A percentile compares a stretch with the other conserved stretches of the same genome.
Conservation (phyloP, 768 basidiomycete genomes). For the Suillus alpinus region DNA sequence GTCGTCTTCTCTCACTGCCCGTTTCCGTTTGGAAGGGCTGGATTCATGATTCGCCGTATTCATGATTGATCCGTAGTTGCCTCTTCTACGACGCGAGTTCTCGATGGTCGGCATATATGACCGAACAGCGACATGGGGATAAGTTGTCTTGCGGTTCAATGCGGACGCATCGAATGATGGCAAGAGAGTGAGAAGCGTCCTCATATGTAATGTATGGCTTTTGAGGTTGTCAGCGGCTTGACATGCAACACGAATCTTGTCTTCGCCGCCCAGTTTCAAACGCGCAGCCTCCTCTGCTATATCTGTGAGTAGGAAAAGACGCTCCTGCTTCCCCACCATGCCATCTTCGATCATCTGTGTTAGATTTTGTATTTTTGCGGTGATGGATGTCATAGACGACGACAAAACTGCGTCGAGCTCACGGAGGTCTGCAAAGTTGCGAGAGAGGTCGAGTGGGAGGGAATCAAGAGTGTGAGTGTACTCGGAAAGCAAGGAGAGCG, state of each 20-base stretch:
- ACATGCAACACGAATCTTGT: constrained; percentile 95
- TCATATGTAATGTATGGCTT: constrained; percentile 58
- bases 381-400: constrained; percentile 79
- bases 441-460: constrained; percentile 90
- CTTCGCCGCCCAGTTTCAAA: constrained; percentile 92
- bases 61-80: constrained; percentile 53
- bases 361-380: constrained; percentile 72
- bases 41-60: constrained; percentile 48
- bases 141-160: constrained; percentile 63
- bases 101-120: constrained; percentile 71
- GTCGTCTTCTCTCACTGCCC: constrained; percentile 62
- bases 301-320: constrained; percentile 84
- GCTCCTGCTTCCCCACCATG: constrained; percentile 57
- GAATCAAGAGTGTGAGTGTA: constrained; percentile 92
- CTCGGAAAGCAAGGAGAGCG: constrained; percentile 71
- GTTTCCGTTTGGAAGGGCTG: constrained; percentile 65
- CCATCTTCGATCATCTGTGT: constrained; percentile 73
- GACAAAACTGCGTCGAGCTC: constrained; percentile 98
- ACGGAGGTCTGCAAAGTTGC: constrained; percentile 91
- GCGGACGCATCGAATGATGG: constrained; percentile 59
- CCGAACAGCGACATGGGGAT: constrained; percentile 71
- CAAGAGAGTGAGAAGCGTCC: constrained; percentile 56
- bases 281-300: constrained; percentile 92
- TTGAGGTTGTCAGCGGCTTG: constrained; percentile 88
- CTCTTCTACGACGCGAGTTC: constrained; percentile 60